phyloP scores from a whole-genome alignment of 208 protist genomes.

The Leishmania martiniquensis region DNA sequence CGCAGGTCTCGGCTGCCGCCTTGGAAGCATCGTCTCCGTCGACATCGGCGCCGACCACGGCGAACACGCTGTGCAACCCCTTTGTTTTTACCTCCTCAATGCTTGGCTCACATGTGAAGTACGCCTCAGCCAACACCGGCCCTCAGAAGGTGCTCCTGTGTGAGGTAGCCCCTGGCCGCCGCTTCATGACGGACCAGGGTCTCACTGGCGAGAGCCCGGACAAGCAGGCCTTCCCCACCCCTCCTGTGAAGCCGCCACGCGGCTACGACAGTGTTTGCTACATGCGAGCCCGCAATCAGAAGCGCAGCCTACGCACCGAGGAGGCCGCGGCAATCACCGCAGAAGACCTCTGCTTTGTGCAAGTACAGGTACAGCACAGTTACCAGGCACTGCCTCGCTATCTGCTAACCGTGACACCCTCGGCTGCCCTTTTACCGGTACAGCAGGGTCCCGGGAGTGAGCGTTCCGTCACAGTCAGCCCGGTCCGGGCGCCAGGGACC shows the following conservation, averaged over 20 bases:
- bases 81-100: slow-evolving; percentile 73
- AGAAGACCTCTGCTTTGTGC: slow-evolving; percentile 18
- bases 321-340: slow-evolving; percentile 12
- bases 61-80: slow-evolving; percentile 28
- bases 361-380: slow-evolving; percentile 52
- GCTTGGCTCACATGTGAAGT: slow-evolving; percentile 41
- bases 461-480: slow-evolving; percentile 13
- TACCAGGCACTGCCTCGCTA: slow-evolving; percentile 79
- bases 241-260: background rate
- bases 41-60: background rate
- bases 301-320: slow-evolving; percentile 7
- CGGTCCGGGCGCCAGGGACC: slow-evolving; percentile 18
- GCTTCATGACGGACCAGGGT: slow-evolving; percentile 34
- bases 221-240: slow-evolving; percentile 17
- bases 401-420: slow-evolving; percentile 45
- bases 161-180: slow-evolving; percentile 61
- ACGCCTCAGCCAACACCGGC: slow-evolving; percentile 25
- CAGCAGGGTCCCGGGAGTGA: background rate
- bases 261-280: slow-evolving; percentile 65
- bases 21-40: background rate
- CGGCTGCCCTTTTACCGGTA: background rate
- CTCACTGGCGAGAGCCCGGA: slow-evolving; percentile 23
- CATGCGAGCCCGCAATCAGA: slow-evolving; percentile 17
- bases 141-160: slow-evolving; percentile 70
- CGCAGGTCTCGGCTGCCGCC: background rate